Conservation (phyloP, 2,329 filamentous ascomycete genomes). For the Monosporascus cannonballus region DNA sequence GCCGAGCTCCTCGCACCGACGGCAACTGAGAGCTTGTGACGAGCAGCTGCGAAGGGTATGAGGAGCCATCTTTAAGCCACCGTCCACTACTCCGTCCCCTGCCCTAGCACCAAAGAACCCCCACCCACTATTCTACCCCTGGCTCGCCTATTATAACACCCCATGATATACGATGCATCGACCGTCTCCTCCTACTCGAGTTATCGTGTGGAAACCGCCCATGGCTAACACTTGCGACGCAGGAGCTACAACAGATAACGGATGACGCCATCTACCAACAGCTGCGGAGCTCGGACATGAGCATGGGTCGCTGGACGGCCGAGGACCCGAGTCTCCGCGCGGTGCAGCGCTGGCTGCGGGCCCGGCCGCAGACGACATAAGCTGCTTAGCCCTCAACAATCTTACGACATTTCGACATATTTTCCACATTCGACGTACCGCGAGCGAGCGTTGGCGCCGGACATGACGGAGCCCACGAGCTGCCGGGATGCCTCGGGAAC, state of each 20-base stretch:
- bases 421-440: background rate
- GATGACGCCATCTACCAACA: constrained; percentile 54
- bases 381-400: background rate
- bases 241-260: constrained; percentile 53
- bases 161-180: background rate
- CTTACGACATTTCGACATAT: background rate
- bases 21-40: constrained; percentile 48
- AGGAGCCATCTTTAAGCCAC: background rate
- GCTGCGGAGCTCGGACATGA: constrained; percentile 45
- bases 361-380: constrained; percentile 28
- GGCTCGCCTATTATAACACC: no score
- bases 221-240: background rate
- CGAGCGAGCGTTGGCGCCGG: no score
- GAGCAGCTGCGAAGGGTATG: constrained; percentile 51
- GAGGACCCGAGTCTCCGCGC: constrained; percentile 55
- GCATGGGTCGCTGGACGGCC: constrained; percentile 54
- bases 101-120: background rate
- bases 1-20: constrained; percentile 40
- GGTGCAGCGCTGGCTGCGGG: constrained; percentile 54
- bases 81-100: constrained; percentile 4
- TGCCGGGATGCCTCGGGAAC: no score
- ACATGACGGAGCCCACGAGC: no score
- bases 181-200: constrained; percentile 1
- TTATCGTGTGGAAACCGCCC: background rate
- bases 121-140: background rate